phyloP scores from a whole-genome alignment of 2,329 filamentous ascomycete species.

The Paecilomyces variotii region DNA sequence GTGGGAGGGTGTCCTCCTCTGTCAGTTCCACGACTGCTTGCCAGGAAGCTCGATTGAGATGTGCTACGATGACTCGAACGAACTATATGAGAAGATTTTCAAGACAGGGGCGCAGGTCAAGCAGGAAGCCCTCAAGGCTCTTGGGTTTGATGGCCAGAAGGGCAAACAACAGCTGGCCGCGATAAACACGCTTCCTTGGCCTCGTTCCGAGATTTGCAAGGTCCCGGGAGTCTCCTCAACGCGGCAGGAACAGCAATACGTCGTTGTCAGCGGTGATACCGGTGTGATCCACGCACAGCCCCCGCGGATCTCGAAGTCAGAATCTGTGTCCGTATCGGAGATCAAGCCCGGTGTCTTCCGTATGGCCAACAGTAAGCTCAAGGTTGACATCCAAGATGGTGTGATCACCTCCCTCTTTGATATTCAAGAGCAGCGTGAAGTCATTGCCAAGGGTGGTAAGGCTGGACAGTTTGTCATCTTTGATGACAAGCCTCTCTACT shows the following conservation, averaged over 20 bases:
- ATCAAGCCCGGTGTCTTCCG: constrained; percentile 58
- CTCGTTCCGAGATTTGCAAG: constrained; percentile 64
- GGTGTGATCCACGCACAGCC: constrained; percentile 33
- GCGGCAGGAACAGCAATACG: constrained; percentile 25
- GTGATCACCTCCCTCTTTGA: constrained; percentile 81
- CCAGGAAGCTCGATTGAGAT: constrained; percentile 94
- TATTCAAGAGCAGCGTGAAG: constrained; percentile 61
- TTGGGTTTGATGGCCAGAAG: constrained; percentile 52
- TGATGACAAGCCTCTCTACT: constrained; percentile 94
- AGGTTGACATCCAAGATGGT: constrained; percentile 64
- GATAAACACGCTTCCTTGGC: constrained; percentile 84
- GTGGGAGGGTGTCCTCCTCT: constrained; percentile 88
- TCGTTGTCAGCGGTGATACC: constrained; percentile 39
- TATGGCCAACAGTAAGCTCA: constrained; percentile 69
- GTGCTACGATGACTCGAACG: constrained; percentile 93
- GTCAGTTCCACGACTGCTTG: constrained; percentile 95
- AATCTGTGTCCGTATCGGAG: constrained; percentile 43
- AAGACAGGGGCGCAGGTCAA: constrained; percentile 65
- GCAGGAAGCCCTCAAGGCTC: constrained; percentile 57
- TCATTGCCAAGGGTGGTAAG: constrained; percentile 64
- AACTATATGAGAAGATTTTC: constrained; percentile 80
- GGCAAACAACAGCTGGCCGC: constrained; percentile 47
- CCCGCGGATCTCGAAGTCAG: constrained; percentile 14
- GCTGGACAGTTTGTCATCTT: constrained; percentile 91
- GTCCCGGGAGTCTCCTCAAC: constrained; percentile 39